Percentiles rank a stretch among this genome's conserved stretches.
phyloP scores from a whole-genome alignment of 768 basidiomycete genomes.

The Termitomyces sp. region DNA sequence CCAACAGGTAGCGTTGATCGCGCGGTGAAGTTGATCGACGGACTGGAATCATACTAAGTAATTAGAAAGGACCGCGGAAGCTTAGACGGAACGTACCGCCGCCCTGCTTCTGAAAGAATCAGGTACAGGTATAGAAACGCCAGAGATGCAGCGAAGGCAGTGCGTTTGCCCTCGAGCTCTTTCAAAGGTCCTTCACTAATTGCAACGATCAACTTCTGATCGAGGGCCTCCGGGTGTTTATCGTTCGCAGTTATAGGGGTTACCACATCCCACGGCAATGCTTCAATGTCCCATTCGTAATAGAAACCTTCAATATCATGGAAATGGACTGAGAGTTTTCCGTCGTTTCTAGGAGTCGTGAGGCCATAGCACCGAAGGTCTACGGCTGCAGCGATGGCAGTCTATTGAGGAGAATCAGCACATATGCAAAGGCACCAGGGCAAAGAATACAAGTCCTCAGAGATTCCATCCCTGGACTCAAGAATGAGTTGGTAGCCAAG shows the following conservation, averaged over 20 bases:
- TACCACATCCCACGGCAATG: slow-evolving; percentile 76
- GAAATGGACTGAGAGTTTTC: slow-evolving; percentile 70
- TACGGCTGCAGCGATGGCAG: slow-evolving; percentile 92
- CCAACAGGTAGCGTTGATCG: slow-evolving; percentile 91
- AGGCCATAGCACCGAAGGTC: slow-evolving; percentile 94
- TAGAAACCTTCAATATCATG: slow-evolving; percentile 75
- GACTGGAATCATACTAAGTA: slow-evolving; percentile 37
- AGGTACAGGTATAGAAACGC: slow-evolving; percentile 96
- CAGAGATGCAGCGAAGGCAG: slow-evolving; percentile 40
- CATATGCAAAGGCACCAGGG: slow-evolving; percentile 5
- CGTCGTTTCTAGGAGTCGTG: slow-evolving; percentile 68
- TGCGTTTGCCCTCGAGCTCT: slow-evolving; percentile 30
- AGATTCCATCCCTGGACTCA: background rate
- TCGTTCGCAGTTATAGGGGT: slow-evolving; percentile 46
- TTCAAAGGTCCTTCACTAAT: slow-evolving; percentile 46
- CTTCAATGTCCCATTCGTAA: slow-evolving; percentile 74
- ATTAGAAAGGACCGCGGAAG: slow-evolving; percentile 11
- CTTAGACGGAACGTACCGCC: slow-evolving; percentile 42
- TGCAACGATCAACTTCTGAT: slow-evolving; percentile 68
- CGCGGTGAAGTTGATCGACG: slow-evolving; percentile 72
- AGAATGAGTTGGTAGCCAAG: slow-evolving; percentile 3
- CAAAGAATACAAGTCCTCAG: slow-evolving; percentile 3
- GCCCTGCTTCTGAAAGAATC: slow-evolving; percentile 52
- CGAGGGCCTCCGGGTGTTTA: slow-evolving; percentile 60
- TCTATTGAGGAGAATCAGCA: slow-evolving; percentile 38